Evolutionary conservation across 257 asterid genomes (phyloP).

Genomic region (Linderniella brevidens): DNA sequence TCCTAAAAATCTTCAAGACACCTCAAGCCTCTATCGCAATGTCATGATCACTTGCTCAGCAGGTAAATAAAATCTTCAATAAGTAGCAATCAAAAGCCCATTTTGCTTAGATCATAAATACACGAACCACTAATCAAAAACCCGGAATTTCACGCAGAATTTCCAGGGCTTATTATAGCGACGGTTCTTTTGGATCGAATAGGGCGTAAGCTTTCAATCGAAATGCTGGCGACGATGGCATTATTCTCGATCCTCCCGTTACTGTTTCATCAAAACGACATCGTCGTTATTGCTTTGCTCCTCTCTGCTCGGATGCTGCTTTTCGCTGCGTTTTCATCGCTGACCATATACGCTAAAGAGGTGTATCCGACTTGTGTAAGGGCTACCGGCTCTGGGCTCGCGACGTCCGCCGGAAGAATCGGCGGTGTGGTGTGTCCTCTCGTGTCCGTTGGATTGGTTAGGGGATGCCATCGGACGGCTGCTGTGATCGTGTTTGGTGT

Average conservation of each 20-base stretch:
- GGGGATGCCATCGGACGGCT: constrained; percentile 21
- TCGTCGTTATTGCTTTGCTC: background rate
- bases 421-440: constrained; percentile 28
- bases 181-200: constrained; percentile 3
- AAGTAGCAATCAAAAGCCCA: background rate
- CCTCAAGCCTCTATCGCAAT: constrained; percentile 11
- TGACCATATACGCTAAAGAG: constrained; percentile 3
- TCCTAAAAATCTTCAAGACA: background rate
- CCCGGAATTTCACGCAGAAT: constrained; percentile 2
- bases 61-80: constrained; percentile 3
- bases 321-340: constrained; percentile 1
- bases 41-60: constrained; percentile 12
- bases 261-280: background rate
- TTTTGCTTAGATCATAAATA: background rate
- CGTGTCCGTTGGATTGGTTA: constrained; percentile 23
- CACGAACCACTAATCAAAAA: background rate
- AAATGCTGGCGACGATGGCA: background rate
- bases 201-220: constrained; percentile 4
- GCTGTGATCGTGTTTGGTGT: constrained; percentile 17
- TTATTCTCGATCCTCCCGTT: constrained; percentile 1
- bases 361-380: constrained; percentile 27
- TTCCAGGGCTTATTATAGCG: constrained; percentile 6
- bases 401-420: constrained; percentile 19
- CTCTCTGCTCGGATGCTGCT: constrained; percentile 6
- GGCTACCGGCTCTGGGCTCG: constrained; percentile 21